Conservation (phyloP, 2,329 filamentous ascomycete genomes). For the Arthrobotrys sphaeroides region DNA sequence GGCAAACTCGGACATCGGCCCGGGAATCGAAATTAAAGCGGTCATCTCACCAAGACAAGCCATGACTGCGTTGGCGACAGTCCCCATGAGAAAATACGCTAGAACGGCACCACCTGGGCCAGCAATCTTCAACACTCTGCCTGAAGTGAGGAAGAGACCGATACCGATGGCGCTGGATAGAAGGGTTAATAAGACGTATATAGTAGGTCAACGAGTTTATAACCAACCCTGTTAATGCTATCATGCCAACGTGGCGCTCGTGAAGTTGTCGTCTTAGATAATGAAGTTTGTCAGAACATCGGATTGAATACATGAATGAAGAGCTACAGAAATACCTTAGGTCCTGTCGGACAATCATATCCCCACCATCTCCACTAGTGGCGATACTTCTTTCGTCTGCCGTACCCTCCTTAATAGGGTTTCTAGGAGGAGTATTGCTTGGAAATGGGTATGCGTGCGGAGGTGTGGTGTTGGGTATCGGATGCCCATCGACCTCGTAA, state of each 20-base stretch:
- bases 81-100: conserved; percentile 60
- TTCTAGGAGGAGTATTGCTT: neutral
- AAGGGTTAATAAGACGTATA: neutral
- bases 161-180: conserved; percentile 58
- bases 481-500: conserved; percentile 40
- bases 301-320: too few relatives aligned
- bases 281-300: neutral
- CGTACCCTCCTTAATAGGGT: conserved; percentile 22
- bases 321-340: conserved; percentile 12
- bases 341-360: conserved; percentile 49
- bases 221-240: conserved; percentile 60
- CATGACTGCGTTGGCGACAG: conserved; percentile 61
- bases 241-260: conserved; percentile 60
- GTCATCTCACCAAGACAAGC: conserved; percentile 62
- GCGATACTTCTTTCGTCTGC: conserved; percentile 51
- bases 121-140: conserved; percentile 61
- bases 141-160: conserved; percentile 61
- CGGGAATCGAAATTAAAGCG: conserved; percentile 62
- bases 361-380: conserved; percentile 46
- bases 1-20: conserved; percentile 62
- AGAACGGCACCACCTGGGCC: conserved; percentile 61
- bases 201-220: neutral
- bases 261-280: conserved; percentile 54
- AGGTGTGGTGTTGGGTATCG: neutral
- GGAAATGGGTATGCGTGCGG: conserved; percentile 9